phyloP scores from a whole-genome alignment of 2,329 filamentous ascomycete genomes.

The Trichoderma sp. region DNA sequence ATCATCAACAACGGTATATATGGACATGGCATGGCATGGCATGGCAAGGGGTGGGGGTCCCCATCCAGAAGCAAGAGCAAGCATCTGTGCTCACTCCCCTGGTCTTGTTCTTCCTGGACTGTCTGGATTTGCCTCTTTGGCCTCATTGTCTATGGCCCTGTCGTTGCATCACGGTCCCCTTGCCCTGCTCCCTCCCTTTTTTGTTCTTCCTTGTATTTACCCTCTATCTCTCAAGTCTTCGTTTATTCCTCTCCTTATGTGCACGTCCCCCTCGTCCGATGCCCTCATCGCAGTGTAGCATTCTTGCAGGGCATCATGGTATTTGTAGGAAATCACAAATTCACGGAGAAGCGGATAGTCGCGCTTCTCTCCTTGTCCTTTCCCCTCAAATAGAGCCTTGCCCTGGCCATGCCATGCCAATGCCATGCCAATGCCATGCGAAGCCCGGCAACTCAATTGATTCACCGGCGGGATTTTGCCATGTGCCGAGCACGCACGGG shows the following conservation, averaged over 20 bases:
- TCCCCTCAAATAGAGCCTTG: background rate
- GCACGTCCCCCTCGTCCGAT: background rate
- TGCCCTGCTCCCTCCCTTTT: background rate
- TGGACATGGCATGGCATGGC: background rate
- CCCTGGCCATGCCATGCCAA: background rate
- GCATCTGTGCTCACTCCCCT: background rate
- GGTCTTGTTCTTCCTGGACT: background rate
- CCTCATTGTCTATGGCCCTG: background rate
- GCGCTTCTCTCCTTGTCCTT: background rate
- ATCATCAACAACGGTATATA: background rate
- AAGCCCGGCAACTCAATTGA: conserved; percentile 1
- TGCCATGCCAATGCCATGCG: background rate
- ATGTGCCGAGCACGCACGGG: background rate
- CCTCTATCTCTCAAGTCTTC: background rate
- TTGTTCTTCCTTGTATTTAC: background rate
- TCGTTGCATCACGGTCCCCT: background rate
- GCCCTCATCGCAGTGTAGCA: background rate
- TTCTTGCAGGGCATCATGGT: background rate
- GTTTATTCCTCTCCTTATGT: background rate
- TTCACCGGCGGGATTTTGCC: background rate
- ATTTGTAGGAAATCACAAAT: background rate
- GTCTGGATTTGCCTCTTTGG: background rate
- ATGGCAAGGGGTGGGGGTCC: background rate
- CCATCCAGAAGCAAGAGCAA: background rate
- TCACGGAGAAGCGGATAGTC: background rate